A percentile compares a stretch with the other conserved stretches of the same genome.
Conservation (phyloP, 1,139 yeast genomes). For the Candida tunisiensis region DNA sequence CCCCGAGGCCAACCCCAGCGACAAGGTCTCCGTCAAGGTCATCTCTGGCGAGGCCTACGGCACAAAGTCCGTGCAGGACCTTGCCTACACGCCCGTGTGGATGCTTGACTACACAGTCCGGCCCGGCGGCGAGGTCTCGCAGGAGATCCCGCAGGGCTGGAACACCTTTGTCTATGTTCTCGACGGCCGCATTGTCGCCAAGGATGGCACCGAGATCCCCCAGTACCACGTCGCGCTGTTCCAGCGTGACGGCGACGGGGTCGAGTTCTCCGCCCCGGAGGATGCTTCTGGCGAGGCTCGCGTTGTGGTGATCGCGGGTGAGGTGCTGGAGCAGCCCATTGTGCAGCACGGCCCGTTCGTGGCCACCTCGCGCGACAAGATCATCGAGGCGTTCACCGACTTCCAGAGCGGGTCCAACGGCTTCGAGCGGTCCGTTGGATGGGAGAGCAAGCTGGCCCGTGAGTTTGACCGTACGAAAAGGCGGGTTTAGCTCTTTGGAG, state of each 20-base stretch:
- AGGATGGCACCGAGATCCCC: constrained; percentile 24
- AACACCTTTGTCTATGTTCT: constrained; percentile 59
- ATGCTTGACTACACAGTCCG: constrained; percentile 53
- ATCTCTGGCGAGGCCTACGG: constrained; percentile 74
- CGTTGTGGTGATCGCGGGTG: constrained; percentile 61
- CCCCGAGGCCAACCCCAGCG: constrained; percentile 50
- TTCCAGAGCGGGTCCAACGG: constrained; percentile 33
- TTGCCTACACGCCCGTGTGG: constrained; percentile 73
- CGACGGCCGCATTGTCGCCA: constrained; percentile 40
- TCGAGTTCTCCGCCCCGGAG: constrained; percentile 11
- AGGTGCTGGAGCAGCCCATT: constrained; percentile 53
- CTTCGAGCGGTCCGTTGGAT: not conserved
- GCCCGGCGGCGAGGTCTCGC: constrained; percentile 53
- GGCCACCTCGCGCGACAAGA: constrained; percentile 42
- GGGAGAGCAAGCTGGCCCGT: no score
- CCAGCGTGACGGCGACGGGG: constrained; percentile 13
- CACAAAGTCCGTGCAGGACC: constrained; percentile 53
- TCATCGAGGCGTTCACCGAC: constrained; percentile 49
- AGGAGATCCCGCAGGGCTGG: constrained; percentile 42
- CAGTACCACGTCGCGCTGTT: constrained; percentile 34
- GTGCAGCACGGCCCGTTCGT: constrained; percentile 87
- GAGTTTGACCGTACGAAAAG: no score
- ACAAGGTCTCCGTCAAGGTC: constrained; percentile 51
- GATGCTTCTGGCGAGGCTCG: constrained; percentile 22
- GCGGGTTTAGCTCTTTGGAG: no score